These are phyloP conservation scores for Rhodosporidiobolus sp. DNA, from an alignment of 768 basidiomycete genomes.

Conservation along the genomic window DNA sequence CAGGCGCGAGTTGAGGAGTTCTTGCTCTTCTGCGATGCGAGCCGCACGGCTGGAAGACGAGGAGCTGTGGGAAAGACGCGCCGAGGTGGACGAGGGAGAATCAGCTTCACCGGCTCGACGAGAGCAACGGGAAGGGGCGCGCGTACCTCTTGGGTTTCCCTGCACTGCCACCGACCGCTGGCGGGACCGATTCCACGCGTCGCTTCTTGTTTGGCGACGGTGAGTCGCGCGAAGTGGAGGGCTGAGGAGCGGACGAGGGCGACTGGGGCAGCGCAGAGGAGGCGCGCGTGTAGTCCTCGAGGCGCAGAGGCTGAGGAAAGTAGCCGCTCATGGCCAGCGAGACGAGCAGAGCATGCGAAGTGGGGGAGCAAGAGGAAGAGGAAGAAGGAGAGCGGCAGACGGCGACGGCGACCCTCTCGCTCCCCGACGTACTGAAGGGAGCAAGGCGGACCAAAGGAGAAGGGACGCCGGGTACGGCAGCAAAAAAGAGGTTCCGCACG, in stretches of 20 bases:
- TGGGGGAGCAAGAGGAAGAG: background rate
- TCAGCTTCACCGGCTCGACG: background rate
- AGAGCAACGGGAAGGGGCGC: background rate
- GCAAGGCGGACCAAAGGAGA: background rate
- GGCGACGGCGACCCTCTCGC: too few relatives aligned
- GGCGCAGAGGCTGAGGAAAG: conserved; percentile 8
- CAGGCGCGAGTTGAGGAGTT: background rate
- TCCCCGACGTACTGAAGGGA: too few relatives aligned
- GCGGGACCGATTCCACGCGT: conserved; percentile 10
- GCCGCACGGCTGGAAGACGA: background rate
- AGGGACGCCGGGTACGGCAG: background rate
- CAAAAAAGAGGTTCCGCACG: conserved; percentile 22
- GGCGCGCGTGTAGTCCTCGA: conserved; percentile 4
- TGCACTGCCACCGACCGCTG: background rate
- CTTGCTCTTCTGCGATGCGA: background rate
- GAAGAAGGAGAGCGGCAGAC: too few relatives aligned
- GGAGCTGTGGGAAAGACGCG: background rate
- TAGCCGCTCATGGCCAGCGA: background rate
- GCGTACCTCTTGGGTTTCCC: background rate
- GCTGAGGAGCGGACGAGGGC: background rate
- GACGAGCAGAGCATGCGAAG: background rate
- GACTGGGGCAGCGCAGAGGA: background rate
- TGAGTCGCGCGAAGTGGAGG: background rate
- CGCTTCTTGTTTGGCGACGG: conserved; percentile 31
- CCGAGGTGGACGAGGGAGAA: background rate